A percentile compares a stretch with the other conserved stretches of the same genome.
These are phyloP conservation scores for Circinella umbellata DNA, from an alignment of 371 early-diverging fungal species.

Conservation along the genomic window DNA sequence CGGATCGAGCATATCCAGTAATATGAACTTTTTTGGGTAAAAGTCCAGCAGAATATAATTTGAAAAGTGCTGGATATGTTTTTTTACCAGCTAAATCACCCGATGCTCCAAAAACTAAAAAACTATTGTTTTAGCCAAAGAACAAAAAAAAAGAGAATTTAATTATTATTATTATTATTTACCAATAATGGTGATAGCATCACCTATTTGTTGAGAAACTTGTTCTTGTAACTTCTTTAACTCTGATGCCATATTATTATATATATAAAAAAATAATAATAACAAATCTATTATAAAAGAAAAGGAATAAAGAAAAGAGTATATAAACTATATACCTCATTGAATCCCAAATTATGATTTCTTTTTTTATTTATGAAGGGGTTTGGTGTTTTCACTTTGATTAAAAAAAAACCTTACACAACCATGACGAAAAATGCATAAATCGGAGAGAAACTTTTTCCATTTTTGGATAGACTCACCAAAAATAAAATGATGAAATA, in stretches of 20 bases:
- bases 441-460: no score
- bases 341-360: no score
- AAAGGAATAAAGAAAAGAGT: no score
- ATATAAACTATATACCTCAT: no score
- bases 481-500: no score
- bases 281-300: not conserved
- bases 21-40: slow-evolving; percentile 81
- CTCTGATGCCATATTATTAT: slow-evolving; percentile 7
- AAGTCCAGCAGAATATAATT: slow-evolving; percentile 76
- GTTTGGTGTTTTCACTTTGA: no score
- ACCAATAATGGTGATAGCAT: slow-evolving; percentile 29
- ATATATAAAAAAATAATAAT: not conserved
- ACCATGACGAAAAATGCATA: no score
- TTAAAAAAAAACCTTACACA: no score
- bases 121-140: no score
- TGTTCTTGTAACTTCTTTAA: slow-evolving; percentile 11
- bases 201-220: slow-evolving; percentile 21
- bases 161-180: not conserved
- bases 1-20: slow-evolving; percentile 96
- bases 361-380: no score
- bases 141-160: no score
- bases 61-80: slow-evolving; percentile 97
- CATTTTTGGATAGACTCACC: no score
- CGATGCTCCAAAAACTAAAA: slow-evolving; percentile 86
- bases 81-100: slow-evolving; percentile 98